A percentile compares a stretch with the other conserved stretches of the same genome.
phyloP scores from a whole-genome alignment of 164 flowering plant species.

The Dillenia suffruticosa region DNA sequence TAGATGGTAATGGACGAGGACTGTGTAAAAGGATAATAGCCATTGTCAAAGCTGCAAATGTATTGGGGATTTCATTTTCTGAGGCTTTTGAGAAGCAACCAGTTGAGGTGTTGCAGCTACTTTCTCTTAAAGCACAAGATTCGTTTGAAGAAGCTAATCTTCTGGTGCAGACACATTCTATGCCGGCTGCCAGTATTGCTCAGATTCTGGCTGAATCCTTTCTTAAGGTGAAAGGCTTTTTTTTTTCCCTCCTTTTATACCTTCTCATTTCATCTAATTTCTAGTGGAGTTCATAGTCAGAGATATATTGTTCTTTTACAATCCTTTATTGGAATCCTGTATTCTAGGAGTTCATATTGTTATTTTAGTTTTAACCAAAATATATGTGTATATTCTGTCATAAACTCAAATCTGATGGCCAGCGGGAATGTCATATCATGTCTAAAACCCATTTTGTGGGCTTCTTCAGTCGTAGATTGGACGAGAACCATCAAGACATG shows the following conservation, averaged over 20 bases:
- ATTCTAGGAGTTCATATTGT: too few relatives aligned
- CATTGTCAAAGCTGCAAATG: slow-evolving; percentile 84
- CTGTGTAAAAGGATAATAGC: slow-evolving; percentile 82
- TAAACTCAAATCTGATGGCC: too few relatives aligned
- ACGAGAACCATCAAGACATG: too few relatives aligned
- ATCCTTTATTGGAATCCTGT: too few relatives aligned
- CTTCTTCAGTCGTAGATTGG: too few relatives aligned
- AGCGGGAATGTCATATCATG: too few relatives aligned
- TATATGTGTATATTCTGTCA: too few relatives aligned
- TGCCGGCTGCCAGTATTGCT: slow-evolving; percentile 88
- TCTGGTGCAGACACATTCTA: slow-evolving; percentile 74
- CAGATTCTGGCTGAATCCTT: slow-evolving; percentile 96
- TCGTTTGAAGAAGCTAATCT: slow-evolving; percentile 91
- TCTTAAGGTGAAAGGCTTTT: slow-evolving; percentile 53
- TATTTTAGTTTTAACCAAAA: too few relatives aligned
- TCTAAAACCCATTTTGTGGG: too few relatives aligned
- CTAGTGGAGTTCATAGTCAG: too few relatives aligned
- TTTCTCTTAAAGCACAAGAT: slow-evolving; percentile 99
- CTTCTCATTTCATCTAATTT: too few relatives aligned
- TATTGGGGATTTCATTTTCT: slow-evolving; percentile 72
- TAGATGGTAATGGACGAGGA: slow-evolving; percentile 80
- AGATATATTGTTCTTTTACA: too few relatives aligned
- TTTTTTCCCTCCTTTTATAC: background rate
- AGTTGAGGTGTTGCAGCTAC: slow-evolving; percentile 81
- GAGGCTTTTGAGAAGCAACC: slow-evolving; percentile 93